Evolutionary conservation across 2,329 filamentous ascomycete genomes (phyloP), one percentile per base, ranked within the genome.

Genomic region (Penicillium hordei): DNA sequence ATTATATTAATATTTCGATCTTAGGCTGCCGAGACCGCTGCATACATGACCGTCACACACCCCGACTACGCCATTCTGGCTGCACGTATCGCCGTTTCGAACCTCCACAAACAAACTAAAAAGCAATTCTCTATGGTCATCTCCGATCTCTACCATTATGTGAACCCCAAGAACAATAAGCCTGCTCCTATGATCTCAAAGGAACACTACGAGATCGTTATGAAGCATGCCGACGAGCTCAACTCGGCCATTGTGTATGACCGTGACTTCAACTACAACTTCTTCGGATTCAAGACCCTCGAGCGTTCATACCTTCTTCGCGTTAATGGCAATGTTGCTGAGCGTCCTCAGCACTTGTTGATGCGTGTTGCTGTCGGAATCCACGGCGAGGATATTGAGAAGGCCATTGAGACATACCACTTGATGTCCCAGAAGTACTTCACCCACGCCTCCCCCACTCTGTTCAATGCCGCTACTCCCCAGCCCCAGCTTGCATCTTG

Each of bases 31-130:
- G 94, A 99, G 82, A 99, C 94, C 70, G 94, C 94, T 70, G 94
- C 94, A 58, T 99, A 99, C 83, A 99, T 99, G 94, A 99, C 94
- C 60, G 93, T 97, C 69, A 99, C 93, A 62, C 94, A 99, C 77
- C 94, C 94, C 71, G 94, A 99, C 81, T 99, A 99, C 77, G 94
- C 94, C 75, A 95, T 97, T 75, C 91, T 99, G 59, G 94, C 94
- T 65, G 94, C 94, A 66, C 93, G 94, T 80, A 97, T 99, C 74
- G 94, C 94, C 68, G 94, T 99, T 55, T 99, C 94, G 72, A 99
- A 99, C 82, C 89, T 99, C 59, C 94, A 99, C 88, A 99, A 99
- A 82, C 94, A 99, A 84, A 99, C 94, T 65, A 97, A 97, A 86
- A 99, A 99, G 84, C 93, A 97, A 76, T 99, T 95, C 82, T 97